Evolutionary conservation across 2,329 filamentous ascomycete species (phyloP).

Genomic region (Pseudogymnoascus sp.): DNA sequence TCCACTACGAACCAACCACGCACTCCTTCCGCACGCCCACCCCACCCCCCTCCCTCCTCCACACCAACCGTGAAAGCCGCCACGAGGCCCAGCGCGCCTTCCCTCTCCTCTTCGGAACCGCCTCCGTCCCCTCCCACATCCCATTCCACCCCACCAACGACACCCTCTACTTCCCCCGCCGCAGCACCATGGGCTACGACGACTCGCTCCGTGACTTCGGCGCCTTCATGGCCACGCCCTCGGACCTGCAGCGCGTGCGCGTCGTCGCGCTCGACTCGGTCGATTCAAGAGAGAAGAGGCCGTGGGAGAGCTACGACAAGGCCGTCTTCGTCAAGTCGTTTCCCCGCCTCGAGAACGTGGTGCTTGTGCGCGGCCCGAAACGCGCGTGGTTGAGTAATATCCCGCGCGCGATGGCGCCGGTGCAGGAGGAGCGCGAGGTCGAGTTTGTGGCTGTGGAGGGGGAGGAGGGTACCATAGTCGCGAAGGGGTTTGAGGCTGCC

Average conservation of each 20-base stretch:
- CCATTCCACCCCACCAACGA: slow-evolving; percentile 26
- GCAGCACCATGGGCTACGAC: slow-evolving; percentile 29
- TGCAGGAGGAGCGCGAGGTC: slow-evolving; percentile 13
- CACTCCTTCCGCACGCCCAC: slow-evolving; percentile 34
- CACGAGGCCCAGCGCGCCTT: slow-evolving; percentile 35
- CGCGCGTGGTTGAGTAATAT: slow-evolving; percentile 17
- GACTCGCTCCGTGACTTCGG: slow-evolving; percentile 35
- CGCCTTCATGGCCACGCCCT: slow-evolving; percentile 26
- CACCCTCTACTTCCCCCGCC: slow-evolving; percentile 28
- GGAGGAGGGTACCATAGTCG: slow-evolving; percentile 19
- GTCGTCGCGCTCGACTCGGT: slow-evolving; percentile 42
- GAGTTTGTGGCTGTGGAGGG: slow-evolving; percentile 18
- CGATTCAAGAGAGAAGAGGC: slow-evolving; percentile 35
- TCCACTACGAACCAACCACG: slow-evolving; percentile 30
- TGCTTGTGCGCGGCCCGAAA: slow-evolving; percentile 17
- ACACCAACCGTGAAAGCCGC: slow-evolving; percentile 37
- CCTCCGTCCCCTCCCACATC: slow-evolving; percentile 20
- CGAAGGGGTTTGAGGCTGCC: slow-evolving; percentile 24
- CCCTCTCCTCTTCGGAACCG: slow-evolving; percentile 29
- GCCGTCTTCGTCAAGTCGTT: slow-evolving; percentile 39
- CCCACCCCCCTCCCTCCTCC: slow-evolving; percentile 35
- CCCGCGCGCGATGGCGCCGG: slow-evolving; percentile 3
- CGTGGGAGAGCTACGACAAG: slow-evolving; percentile 47
- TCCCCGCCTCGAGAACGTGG: slow-evolving; percentile 24
- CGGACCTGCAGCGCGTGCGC: slow-evolving; percentile 30